Evolutionary conservation across 2,329 filamentous ascomycete species (phyloP).

Genomic region (Aspergillus sp.): DNA sequence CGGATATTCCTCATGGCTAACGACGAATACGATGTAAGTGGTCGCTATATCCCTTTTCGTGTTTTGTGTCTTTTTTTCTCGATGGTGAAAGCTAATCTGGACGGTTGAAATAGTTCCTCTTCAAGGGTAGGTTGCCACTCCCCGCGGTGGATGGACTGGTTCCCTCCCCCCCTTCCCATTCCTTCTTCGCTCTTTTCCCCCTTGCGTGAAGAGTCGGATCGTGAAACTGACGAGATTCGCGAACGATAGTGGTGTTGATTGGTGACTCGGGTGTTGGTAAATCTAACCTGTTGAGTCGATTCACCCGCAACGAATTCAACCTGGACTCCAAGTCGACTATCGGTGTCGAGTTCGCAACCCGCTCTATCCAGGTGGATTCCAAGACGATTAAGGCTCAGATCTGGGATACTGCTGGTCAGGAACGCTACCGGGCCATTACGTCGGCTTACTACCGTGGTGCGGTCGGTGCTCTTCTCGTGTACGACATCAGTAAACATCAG

Average conservation of each 20-base stretch:
- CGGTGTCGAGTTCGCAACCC: slow-evolving; percentile 97
- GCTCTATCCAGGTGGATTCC: slow-evolving; percentile 95
- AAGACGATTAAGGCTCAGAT: slow-evolving; percentile 99
- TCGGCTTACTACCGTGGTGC: slow-evolving; percentile 98
- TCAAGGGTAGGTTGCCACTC: slow-evolving; percentile 67
- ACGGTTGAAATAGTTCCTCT: slow-evolving; percentile 66
- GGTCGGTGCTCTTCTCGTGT: slow-evolving; percentile 92
- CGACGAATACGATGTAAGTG: slow-evolving; percentile 98
- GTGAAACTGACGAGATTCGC: background rate
- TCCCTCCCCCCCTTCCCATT: slow-evolving; percentile 9
- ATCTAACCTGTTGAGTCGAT: slow-evolving; percentile 98
- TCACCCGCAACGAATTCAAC: slow-evolving; percentile 99
- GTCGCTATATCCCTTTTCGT: background rate
- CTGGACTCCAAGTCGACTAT: slow-evolving; percentile 99
- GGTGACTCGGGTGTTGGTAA: slow-evolving; percentile 99
- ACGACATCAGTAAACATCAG: slow-evolving; percentile 99
- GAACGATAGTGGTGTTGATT: slow-evolving; percentile 76
- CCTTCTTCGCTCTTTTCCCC: slow-evolving; percentile 6
- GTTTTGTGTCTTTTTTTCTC: no score
- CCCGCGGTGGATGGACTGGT: slow-evolving; percentile 10
- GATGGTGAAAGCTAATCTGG: slow-evolving; percentile 9
- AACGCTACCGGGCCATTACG: slow-evolving; percentile 97
- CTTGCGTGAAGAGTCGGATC: no score
- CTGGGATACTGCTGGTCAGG: slow-evolving; percentile 98
- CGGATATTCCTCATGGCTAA: slow-evolving; percentile 67